Conservation (phyloP, 2,329 filamentous ascomycete genomes). For the Penicillium concentricum region DNA sequence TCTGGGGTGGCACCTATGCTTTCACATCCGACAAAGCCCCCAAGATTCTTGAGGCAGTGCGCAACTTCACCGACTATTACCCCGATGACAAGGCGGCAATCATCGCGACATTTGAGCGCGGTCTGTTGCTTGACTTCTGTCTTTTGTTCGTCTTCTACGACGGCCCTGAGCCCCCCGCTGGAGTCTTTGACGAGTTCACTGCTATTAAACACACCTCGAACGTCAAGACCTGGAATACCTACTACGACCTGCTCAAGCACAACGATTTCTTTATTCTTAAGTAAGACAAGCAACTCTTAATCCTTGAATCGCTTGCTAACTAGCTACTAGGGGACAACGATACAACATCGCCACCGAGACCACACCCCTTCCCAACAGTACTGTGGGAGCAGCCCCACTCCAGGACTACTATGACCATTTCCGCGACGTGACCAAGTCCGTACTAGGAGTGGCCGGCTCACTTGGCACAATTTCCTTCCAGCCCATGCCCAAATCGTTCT, state of each 20-base stretch:
- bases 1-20: slow-evolving; percentile 52
- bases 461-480: slow-evolving; percentile 39
- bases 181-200: slow-evolving; percentile 58
- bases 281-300: slow-evolving; percentile 7
- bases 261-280: slow-evolving; percentile 44
- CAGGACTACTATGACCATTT: slow-evolving; percentile 35
- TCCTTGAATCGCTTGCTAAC: background rate
- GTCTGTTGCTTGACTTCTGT: slow-evolving; percentile 53
- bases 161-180: slow-evolving; percentile 52
- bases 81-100: slow-evolving; percentile 60
- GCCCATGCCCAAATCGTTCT: slow-evolving; percentile 36
- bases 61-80: slow-evolving; percentile 48
- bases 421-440: slow-evolving; percentile 29
- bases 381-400: slow-evolving; percentile 31
- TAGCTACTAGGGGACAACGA: slow-evolving; percentile 33
- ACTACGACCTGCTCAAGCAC: slow-evolving; percentile 45
- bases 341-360: slow-evolving; percentile 44
- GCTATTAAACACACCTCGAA: slow-evolving; percentile 48
- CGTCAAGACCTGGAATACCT: slow-evolving; percentile 48
- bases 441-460: slow-evolving; percentile 28
- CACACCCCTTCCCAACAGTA: slow-evolving; percentile 35
- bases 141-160: slow-evolving; percentile 65
- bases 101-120: slow-evolving; percentile 56
- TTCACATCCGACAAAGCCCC: slow-evolving; percentile 40
- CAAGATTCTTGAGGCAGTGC: slow-evolving; percentile 32